A percentile compares a stretch with the other conserved stretches of the same genome.
These are phyloP conservation scores for Moesziomyces globuligerus DNA, from an alignment of 1,284 basidiomycete genomes.

Conservation along the genomic window DNA sequence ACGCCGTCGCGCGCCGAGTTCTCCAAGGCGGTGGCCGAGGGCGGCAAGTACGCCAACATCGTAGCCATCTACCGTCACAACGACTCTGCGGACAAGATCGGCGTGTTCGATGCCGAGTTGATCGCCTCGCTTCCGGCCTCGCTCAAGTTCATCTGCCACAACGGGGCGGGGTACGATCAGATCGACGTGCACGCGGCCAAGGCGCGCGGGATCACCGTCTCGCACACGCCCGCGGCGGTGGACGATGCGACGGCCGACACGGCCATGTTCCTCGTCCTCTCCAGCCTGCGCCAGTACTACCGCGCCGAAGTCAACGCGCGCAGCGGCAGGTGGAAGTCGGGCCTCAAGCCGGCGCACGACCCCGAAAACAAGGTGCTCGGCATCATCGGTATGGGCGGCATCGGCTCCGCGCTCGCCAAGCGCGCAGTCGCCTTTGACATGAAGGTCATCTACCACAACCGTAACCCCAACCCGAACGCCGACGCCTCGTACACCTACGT, in stretches of 20 bases:
- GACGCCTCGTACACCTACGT: conserved; percentile 42
- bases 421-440: conserved; percentile 61
- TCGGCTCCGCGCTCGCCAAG: conserved; percentile 58
- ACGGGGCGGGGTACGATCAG: conserved; percentile 64
- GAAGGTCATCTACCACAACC: conserved; percentile 63
- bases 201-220: conserved; percentile 50
- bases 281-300: conserved; percentile 57
- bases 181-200: conserved; percentile 59
- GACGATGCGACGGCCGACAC: conserved; percentile 63
- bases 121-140: conserved; percentile 45
- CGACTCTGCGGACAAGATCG: conserved; percentile 61
- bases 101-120: conserved; percentile 58
- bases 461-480: conserved; percentile 48
- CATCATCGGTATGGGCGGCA: conserved; percentile 62
- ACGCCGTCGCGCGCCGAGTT: conserved; percentile 41
- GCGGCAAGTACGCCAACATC: conserved; percentile 73
- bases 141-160: conserved; percentile 61
- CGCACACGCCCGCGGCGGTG: conserved; percentile 61
- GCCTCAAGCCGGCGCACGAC: conserved; percentile 52
- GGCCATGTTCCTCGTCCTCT: conserved; percentile 62
- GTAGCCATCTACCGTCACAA: conserved; percentile 84
- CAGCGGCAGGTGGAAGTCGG: conserved; percentile 51
- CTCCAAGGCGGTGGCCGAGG: conserved; percentile 36
- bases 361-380: conserved; percentile 57
- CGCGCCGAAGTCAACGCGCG: conserved; percentile 52